These are phyloP conservation scores for Dioscorea alata DNA, from an alignment of 106 monocot genomes.

Conservation along the genomic window DNA sequence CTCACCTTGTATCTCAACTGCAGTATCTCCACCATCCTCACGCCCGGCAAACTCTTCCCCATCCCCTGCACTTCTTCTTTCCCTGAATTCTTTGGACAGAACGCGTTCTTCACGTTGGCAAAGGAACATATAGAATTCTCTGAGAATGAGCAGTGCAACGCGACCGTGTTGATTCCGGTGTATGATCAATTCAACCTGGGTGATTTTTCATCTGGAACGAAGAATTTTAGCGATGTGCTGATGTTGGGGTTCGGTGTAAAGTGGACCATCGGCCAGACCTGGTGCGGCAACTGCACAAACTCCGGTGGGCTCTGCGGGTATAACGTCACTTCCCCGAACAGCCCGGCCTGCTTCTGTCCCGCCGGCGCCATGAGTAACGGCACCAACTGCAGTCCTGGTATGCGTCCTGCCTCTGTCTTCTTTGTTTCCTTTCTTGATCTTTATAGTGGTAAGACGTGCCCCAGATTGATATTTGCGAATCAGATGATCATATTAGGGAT, in stretches of 20 bases:
- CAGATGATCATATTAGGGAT: too few relatives aligned
- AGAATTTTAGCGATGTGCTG: not conserved
- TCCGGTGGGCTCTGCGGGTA: constrained; percentile 26
- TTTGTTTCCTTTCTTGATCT: too few relatives aligned
- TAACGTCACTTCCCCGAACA: not conserved
- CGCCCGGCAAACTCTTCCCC: not conserved
- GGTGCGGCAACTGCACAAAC: constrained; percentile 20
- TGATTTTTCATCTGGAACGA: not conserved
- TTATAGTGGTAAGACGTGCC: too few relatives aligned
- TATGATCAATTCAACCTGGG: not conserved
- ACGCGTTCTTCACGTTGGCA: not conserved
- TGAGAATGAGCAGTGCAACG: not conserved
- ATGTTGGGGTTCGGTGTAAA: constrained; percentile 12
- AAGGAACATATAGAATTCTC: not conserved
- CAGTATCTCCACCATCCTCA: not conserved
- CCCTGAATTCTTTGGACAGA: not conserved
- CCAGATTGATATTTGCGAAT: too few relatives aligned
- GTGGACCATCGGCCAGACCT: constrained; percentile 11
- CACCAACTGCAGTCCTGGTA: too few relatives aligned
- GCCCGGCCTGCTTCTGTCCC: constrained; percentile 16
- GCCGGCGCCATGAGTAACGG: not conserved
- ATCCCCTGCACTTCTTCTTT: too few relatives aligned
- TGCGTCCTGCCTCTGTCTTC: too few relatives aligned
- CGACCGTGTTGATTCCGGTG: not conserved
- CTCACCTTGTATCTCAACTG: constrained; percentile 3